These are phyloP conservation scores for Quercus glauca DNA, from an alignment of 306 rosid genomes.

Conservation along the genomic window DNA sequence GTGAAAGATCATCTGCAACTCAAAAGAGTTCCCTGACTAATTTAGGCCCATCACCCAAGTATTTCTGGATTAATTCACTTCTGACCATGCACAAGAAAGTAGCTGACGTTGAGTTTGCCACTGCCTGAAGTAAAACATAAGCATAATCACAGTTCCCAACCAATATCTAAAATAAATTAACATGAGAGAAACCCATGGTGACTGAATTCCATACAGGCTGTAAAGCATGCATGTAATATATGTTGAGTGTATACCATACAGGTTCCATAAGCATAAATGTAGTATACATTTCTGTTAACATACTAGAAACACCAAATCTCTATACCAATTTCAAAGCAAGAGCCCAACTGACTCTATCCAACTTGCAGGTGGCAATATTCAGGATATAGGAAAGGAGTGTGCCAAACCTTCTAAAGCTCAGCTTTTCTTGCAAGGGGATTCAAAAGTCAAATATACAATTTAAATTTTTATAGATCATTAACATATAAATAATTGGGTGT, in stretches of 20 bases:
- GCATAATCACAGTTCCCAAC: neutral
- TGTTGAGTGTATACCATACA: neutral
- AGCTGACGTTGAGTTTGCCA: constrained; percentile 64
- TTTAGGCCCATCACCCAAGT: constrained; percentile 67
- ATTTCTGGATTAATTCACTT: constrained; percentile 60
- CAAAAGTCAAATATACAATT: neutral
- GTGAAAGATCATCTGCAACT: constrained; percentile 67
- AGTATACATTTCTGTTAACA: neutral
- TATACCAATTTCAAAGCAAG: neutral
- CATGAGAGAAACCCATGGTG: neutral
- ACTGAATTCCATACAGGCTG: neutral
- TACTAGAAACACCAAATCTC: neutral
- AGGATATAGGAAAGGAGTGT: neutral
- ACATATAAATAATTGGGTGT: neutral
- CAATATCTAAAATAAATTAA: neutral
- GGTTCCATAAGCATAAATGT: neutral
- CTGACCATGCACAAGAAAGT: constrained; percentile 64
- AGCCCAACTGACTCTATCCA: neutral
- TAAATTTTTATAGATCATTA: neutral
- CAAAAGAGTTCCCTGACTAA: constrained; percentile 63
- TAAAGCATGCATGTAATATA: too few relatives aligned
- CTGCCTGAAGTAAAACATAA: constrained; percentile 36
- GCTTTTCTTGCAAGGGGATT: neutral
- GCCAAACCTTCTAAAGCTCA: neutral
- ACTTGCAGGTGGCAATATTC: neutral